phyloP scores from a whole-genome alignment of 371 early-diverging fungal genomes.

The Mortierella sp. region DNA sequence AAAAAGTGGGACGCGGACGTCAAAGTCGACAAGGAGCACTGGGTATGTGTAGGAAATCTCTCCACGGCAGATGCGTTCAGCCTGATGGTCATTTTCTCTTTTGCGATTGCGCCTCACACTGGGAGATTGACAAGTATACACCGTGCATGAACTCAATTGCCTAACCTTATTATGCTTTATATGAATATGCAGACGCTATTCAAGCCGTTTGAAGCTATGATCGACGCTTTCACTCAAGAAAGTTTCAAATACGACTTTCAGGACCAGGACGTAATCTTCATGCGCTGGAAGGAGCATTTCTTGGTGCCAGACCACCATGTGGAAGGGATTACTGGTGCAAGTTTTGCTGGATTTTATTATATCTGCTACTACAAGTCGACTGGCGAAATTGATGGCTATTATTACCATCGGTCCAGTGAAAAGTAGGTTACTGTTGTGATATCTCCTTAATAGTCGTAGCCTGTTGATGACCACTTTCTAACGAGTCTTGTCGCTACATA shows the following conservation, averaged over 20 bases:
- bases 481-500: no score
- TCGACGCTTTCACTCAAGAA: conserved; percentile 75
- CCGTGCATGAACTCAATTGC: neutral
- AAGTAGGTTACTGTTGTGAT: no score
- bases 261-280: conserved; percentile 84
- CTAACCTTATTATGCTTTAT: neutral
- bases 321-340: conserved; percentile 87
- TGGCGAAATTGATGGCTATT: conserved; percentile 87
- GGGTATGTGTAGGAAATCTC: conserved; percentile 78
- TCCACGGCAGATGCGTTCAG: no score
- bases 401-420: conserved; percentile 71
- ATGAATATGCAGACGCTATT: conserved; percentile 68
- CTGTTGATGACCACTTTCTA: no score
- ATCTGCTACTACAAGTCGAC: conserved; percentile 87
- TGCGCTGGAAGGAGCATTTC: conserved; percentile 98
- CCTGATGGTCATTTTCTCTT: no score
- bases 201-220: conserved; percentile 72
- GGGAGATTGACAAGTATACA: no score
- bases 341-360: conserved; percentile 97
- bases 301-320: conserved; percentile 95
- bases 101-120: no score
- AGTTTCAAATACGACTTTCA: conserved; percentile 75
- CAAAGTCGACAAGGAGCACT: conserved; percentile 80
- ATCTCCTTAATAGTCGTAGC: no score
- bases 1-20: conserved; percentile 88